phyloP scores from a whole-genome alignment of 1,139 yeast genomes.

The Starmera stellimalicola region DNA sequence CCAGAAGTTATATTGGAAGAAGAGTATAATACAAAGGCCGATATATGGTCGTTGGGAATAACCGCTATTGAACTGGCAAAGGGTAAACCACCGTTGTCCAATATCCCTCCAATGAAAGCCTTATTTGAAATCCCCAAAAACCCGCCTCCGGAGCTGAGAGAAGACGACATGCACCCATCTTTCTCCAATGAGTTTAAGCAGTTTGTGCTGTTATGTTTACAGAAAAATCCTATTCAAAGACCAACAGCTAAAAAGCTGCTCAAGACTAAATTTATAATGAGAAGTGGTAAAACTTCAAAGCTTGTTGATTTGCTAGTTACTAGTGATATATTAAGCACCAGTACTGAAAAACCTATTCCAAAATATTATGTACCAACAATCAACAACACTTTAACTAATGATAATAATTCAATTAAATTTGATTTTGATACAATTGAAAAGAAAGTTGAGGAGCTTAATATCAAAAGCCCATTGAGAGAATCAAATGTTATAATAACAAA shows the following conservation, averaged over 20 bases:
- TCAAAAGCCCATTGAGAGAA: not conserved
- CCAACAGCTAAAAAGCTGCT: conserved; percentile 51
- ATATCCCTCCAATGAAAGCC: conserved; percentile 74
- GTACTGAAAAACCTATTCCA: conserved; percentile 1
- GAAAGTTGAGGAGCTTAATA: not conserved
- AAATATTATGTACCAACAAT: conserved; percentile 13
- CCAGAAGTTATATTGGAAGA: conserved; percentile 90
- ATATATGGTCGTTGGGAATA: conserved; percentile 93
- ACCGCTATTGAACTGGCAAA: conserved; percentile 77
- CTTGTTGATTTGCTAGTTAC: conserved; percentile 23
- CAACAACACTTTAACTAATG: not conserved
- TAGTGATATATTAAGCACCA: conserved; percentile 12
- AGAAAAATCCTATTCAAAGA: conserved; percentile 50
- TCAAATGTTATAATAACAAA: conserved; percentile 15
- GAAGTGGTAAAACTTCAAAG: conserved; percentile 28
- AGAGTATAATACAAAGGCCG: conserved; percentile 84
- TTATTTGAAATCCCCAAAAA: conserved; percentile 46
- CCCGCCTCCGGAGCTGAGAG: conserved; percentile 39
- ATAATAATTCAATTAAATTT: conserved; percentile 8
- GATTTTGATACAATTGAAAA: conserved; percentile 13
- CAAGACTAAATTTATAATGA: conserved; percentile 48
- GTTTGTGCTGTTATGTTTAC: conserved; percentile 56
- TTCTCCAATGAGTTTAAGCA: conserved; percentile 40
- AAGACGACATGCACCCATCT: conserved; percentile 20
- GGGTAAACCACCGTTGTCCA: conserved; percentile 77